These are phyloP conservation scores for Echinosophora koreensis DNA, from an alignment of 306 rosid genomes.

Conservation along the genomic window DNA sequence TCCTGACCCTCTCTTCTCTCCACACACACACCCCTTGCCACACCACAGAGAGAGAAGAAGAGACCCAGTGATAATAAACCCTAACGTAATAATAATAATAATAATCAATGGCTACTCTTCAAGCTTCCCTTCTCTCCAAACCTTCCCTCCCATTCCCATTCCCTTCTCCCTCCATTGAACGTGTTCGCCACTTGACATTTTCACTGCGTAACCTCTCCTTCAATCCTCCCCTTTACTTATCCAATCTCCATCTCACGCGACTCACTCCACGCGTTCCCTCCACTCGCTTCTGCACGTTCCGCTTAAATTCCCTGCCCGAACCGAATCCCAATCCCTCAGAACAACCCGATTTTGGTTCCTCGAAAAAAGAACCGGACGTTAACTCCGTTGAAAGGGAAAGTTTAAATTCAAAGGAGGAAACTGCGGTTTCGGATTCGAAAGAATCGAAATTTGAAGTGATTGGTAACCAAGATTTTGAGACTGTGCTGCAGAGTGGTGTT, in stretches of 20 bases:
- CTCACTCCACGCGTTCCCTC: constrained; percentile 42
- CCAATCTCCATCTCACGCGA: constrained; percentile 38
- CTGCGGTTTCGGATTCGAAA: constrained; percentile 17
- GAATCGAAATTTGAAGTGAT: constrained; percentile 23
- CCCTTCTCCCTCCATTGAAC: constrained; percentile 49
- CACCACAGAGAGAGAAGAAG: neutral
- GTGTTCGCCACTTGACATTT: constrained; percentile 41
- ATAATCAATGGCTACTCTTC: constrained; percentile 63
- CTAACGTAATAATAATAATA: neutral
- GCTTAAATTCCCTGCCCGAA: constrained; percentile 45
- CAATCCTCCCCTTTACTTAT: neutral
- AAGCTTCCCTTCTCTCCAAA: constrained; percentile 76
- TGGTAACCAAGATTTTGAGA: constrained; percentile 5
- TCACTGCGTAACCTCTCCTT: constrained; percentile 36
- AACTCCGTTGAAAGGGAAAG: neutral
- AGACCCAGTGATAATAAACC: constrained; percentile 40
- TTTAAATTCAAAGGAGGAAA: neutral
- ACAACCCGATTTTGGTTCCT: constrained; percentile 26
- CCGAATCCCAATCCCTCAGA: constrained; percentile 37
- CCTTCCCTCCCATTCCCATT: constrained; percentile 58
- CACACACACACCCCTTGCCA: neutral
- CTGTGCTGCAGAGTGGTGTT: constrained; percentile 38
- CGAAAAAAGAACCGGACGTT: neutral
- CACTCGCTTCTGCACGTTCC: constrained; percentile 59
- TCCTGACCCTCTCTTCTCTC: neutral